Base-by-base conservation (phyloP, 2,329 filamentous ascomycete species). In the Neofusicoccum sp. region DNA sequence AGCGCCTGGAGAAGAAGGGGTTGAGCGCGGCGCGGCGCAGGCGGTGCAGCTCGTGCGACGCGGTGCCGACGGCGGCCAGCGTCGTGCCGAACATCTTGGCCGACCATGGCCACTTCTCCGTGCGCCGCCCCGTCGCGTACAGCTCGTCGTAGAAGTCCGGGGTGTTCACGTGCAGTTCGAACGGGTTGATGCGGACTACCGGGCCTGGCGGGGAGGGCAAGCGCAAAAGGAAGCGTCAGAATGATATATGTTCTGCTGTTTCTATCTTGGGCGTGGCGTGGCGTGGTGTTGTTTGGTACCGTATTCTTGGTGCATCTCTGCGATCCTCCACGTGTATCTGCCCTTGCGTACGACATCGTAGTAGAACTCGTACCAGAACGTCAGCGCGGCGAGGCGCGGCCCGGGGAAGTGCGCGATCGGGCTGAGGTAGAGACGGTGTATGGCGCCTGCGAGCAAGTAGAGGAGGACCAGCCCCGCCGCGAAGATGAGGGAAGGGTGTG, bases 1-100 rank as follows among this genome's bases (percentile, higher is more conserved):
- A 54, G 4, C 62, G 41, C 58, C 68, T 67, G 9, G 72, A 75
- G 62, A 76, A 76, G 66, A 74, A 76, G 7, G 68, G 70, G 59
- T 67, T 70, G 12, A 76, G 58, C 1, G 74, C 68, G 4, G 64
- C 65, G 41, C 69, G 68, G 28, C 73, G 67, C 9, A 64, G 44
- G 16, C 69, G 70, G 63, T 76, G 74, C 16, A 73, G 57, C 3
- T 71, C 68, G 63, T 75, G 69, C 24, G 58, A 51, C 3, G 61
- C 59, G 1, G 70, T 70, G 2, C 63, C 65, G 1, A 71, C 65
- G n/a, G 64, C 61, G 2, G 68, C 61, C 5, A 62, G 31, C 4
- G 67, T 67, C 31, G 71, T 69, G 3, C 70, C 72, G 36, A 69
- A 68, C 64, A 67, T 66, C 47, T 63, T 64, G 9, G 65, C 65